phyloP scores from a whole-genome alignment of 2,329 filamentous ascomycete genomes.

The Talaromyces verruculosus region DNA sequence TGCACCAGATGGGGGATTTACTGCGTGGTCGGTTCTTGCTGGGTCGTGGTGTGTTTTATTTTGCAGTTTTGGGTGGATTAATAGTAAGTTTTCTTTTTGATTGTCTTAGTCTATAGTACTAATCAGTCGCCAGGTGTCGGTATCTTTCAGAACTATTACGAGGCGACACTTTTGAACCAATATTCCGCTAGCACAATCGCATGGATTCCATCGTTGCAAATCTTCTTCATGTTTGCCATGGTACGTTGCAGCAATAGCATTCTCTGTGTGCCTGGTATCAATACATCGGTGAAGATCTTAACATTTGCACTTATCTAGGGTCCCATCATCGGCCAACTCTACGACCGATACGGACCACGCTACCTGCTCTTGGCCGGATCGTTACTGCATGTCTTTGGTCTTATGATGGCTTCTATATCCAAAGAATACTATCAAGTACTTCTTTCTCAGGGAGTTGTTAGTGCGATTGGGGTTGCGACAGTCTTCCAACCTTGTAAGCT shows the following conservation, averaged over 20 bases:
- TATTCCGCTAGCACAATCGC: conserved; percentile 56
- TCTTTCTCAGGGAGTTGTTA: conserved; percentile 56
- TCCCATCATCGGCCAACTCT: conserved; percentile 54
- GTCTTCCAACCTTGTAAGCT: conserved; percentile 36
- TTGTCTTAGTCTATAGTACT: background rate
- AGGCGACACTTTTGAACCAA: conserved; percentile 46
- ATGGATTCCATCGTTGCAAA: conserved; percentile 60
- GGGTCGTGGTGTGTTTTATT: conserved; percentile 28
- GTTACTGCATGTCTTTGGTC: conserved; percentile 57
- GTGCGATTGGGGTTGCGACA: conserved; percentile 52
- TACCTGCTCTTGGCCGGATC: conserved; percentile 53
- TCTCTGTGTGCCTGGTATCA: too few relatives aligned
- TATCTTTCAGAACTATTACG: conserved; percentile 60
- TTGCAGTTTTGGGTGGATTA: conserved; percentile 48
- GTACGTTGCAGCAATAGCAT: conserved; percentile 1
- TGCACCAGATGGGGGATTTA: conserved; percentile 9
- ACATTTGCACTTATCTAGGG: conserved; percentile 28
- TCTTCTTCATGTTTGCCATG: conserved; percentile 56
- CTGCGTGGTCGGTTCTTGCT: conserved; percentile 4
- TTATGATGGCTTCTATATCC: conserved; percentile 60
- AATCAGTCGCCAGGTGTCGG: conserved; percentile 41
- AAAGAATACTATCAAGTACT: conserved; percentile 59
- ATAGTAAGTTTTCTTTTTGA: conserved; percentile 35
- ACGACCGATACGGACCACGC: conserved; percentile 62
- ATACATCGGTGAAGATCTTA: background rate